A percentile compares a stretch with the other conserved stretches of the same genome.
Evolutionary conservation across 1,284 basidiomycete species (phyloP).

Genomic region (Moesziomyces antarcticus): DNA sequence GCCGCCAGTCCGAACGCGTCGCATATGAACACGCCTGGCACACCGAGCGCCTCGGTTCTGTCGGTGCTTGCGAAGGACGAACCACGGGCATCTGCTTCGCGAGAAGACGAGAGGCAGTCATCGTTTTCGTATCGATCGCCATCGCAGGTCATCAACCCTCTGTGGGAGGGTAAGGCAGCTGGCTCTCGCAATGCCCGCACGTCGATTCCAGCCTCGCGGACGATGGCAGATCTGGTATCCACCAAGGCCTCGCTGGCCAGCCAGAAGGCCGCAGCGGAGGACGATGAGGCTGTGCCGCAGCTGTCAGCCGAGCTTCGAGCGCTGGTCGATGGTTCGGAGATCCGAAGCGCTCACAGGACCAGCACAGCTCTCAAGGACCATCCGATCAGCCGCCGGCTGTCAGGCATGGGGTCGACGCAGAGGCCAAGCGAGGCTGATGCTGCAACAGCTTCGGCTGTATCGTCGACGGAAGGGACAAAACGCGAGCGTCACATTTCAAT

Average conservation of each 20-base stretch:
- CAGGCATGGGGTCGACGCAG: conserved; percentile 17
- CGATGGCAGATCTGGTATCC: conserved; percentile 34
- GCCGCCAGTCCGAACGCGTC: conserved; percentile 27
- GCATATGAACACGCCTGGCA: conserved; percentile 46
- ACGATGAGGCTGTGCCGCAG: conserved; percentile 33
- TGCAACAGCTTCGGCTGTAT: conserved; percentile 8
- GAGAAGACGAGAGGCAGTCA: conserved; percentile 10
- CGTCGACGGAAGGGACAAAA: conserved; percentile 9
- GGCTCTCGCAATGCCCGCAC: conserved; percentile 4
- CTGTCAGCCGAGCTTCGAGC: conserved; percentile 54
- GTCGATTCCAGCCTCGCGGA: conserved; percentile 26
- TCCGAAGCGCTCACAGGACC: conserved; percentile 38
- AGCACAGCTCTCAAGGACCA: conserved; percentile 54
- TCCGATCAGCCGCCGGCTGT: conserved; percentile 42
- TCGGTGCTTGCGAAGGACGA: conserved; percentile 39
- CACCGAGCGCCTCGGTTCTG: conserved; percentile 49
- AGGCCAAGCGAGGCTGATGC: conserved; percentile 3
- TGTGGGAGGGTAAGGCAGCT: conserved; percentile 25
- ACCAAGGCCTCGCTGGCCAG: conserved; percentile 14
- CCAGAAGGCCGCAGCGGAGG: conserved; percentile 1
- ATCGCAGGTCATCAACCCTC: conserved; percentile 38
- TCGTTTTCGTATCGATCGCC: conserved; percentile 33
- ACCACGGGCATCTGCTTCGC: background rate
- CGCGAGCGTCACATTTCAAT: conserved; percentile 37
- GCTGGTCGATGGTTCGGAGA: conserved; percentile 44